phyloP scores from a whole-genome alignment of 106 monocot genomes.

The Dioscorea zingiberensis region DNA sequence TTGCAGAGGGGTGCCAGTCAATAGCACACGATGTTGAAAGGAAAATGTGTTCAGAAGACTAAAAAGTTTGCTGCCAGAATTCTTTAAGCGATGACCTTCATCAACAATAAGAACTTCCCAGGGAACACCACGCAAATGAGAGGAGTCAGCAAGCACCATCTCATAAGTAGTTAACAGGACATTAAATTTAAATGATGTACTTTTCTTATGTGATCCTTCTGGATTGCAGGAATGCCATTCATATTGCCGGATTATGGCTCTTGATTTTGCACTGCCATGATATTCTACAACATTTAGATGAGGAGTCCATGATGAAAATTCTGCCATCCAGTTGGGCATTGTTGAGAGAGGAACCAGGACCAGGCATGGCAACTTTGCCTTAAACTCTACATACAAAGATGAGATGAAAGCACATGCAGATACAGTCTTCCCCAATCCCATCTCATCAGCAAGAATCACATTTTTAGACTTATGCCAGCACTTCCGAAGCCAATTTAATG shows the following conservation, averaged over 20 bases:
- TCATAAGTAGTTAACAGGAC: slow-evolving; percentile 89
- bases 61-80: slow-evolving; percentile 90
- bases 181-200: slow-evolving; percentile 67
- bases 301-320: slow-evolving; percentile 85
- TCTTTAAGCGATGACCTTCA: slow-evolving; percentile 94
- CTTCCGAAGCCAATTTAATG: slow-evolving; percentile 90
- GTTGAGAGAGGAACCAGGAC: slow-evolving; percentile 95
- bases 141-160: slow-evolving; percentile 85
- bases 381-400: slow-evolving; percentile 76
- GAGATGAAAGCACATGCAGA: slow-evolving; percentile 93
- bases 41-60: slow-evolving; percentile 80
- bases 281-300: slow-evolving; percentile 96
- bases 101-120: slow-evolving; percentile 97
- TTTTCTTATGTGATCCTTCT: slow-evolving; percentile 18
- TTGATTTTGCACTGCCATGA: slow-evolving; percentile 87
- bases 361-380: slow-evolving; percentile 63
- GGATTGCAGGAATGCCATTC: slow-evolving; percentile 77
- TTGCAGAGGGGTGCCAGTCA: slow-evolving; percentile 96
- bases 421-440: slow-evolving; percentile 95
- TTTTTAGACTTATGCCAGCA: slow-evolving; percentile 92
- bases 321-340: slow-evolving; percentile 96
- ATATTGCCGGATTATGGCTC: slow-evolving; percentile 72
- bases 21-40: slow-evolving; percentile 81
- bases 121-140: slow-evolving; percentile 64
- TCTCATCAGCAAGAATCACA: slow-evolving; percentile 99